Base-by-base conservation (phyloP, 2,329 filamentous ascomycete genomes). In the Phialocephala sp. region DNA sequence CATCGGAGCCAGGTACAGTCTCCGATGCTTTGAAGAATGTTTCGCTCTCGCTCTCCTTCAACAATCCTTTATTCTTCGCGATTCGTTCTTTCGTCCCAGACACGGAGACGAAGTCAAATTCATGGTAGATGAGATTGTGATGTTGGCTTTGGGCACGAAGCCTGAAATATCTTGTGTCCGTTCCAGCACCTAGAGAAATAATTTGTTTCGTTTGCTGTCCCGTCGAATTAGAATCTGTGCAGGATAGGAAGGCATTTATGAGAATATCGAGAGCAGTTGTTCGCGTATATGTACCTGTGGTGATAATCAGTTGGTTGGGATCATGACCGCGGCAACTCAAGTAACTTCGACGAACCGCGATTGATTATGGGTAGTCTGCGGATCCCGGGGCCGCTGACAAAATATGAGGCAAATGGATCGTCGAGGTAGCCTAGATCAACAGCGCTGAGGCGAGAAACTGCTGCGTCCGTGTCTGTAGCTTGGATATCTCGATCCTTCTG, bases 281-380 rank as follows among this genome's bases (percentile, higher is more conserved):
- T 67, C 95, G 89, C 24, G 94, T 90, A 75, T 97, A 98, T n/a
- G 94, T 98, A 60, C 93, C 93, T 94, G 41, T 41, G 18, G 8
- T 15, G 14, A 50, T 43, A 24, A 60, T 66, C 55, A 59, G 54
- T 47, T 2, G 6, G 20, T 32, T 37, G 35, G 37, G 59, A 24
- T 47, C 37, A 47, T 20, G 32, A 37, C 22, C 32, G 36, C 36
- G 12, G n/a, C 36, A n/a, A 14, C 1, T 54, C 20, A 27, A 52
- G 20, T 20, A 45, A 27, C 8, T 32, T 47, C 14, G 59, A 71
- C 81, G 70, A 78, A 93, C 94, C 94, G 87, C 94, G 84, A 76
- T 99, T 98, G 75, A 99, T 97, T 68, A 99, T 92, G 60, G 95
- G 95, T 69, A 96, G 84, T 65, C 94, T 85, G 69, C 91, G 85